Conservation (phyloP, 2,329 filamentous ascomycete species). For the Cylindrodendrum hubeiense region DNA sequence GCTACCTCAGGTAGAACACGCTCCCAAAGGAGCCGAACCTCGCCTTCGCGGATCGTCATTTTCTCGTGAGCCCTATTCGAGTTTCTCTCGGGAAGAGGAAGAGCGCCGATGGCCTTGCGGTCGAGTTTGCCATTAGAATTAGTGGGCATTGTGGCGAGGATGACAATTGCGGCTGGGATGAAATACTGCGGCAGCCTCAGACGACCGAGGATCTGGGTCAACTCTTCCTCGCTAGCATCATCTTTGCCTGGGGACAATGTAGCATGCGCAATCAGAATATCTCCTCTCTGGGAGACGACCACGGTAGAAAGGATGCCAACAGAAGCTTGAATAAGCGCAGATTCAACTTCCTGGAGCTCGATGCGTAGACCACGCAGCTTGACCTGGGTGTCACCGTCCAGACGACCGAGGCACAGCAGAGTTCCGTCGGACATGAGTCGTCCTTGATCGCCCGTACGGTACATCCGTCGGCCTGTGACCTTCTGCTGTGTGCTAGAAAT, state of each 20-base stretch:
- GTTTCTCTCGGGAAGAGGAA: slow-evolving; percentile 27
- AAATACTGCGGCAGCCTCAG: slow-evolving; percentile 45
- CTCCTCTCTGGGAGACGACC: slow-evolving; percentile 17
- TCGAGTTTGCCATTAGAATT: slow-evolving; percentile 45
- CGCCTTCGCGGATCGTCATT: slow-evolving; percentile 23
- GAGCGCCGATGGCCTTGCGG: slow-evolving; percentile 30
- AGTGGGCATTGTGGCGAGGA: slow-evolving; percentile 41
- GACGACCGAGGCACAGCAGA: slow-evolving; percentile 12
- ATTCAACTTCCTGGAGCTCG: slow-evolving; percentile 20
- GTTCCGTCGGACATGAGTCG: slow-evolving; percentile 12
- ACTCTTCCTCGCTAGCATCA: slow-evolving; percentile 22
- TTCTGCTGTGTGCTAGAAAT: background rate
- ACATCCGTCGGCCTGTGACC: background rate
- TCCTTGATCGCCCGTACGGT: slow-evolving; percentile 17
- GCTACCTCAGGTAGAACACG: slow-evolving; percentile 25
- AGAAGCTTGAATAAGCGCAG: slow-evolving; percentile 1
- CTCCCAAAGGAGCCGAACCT: slow-evolving; percentile 30
- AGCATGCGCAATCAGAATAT: slow-evolving; percentile 22
- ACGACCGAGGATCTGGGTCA: slow-evolving; percentile 27
- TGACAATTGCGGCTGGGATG: slow-evolving; percentile 40
- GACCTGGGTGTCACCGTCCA: slow-evolving; percentile 16
- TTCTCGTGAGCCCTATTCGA: slow-evolving; percentile 20
- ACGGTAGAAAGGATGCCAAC: slow-evolving; percentile 9
- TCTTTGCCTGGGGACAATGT: slow-evolving; percentile 7
- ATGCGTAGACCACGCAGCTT: slow-evolving; percentile 20